Conservation (phyloP, 352 stramenopile species). For the Globisporangium nunn region DNA sequence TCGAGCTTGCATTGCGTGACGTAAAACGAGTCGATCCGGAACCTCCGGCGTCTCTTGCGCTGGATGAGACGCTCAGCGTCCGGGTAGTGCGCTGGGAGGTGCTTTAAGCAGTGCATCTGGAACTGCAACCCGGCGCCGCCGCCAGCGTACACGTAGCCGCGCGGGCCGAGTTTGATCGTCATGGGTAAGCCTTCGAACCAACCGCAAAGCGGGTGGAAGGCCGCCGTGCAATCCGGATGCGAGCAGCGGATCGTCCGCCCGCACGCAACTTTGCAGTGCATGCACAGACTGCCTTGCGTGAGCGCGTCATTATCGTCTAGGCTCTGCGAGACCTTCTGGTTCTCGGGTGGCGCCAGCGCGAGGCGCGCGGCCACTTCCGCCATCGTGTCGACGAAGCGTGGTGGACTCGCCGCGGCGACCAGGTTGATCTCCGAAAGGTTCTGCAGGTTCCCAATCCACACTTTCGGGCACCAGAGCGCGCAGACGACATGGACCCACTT, state of each 20-base stretch:
- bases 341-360: conserved; percentile 7
- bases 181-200: conserved; percentile 83
- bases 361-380: conserved; percentile 44
- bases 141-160: conserved; percentile 60
- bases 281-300: conserved; percentile 42
- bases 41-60: conserved; percentile 39
- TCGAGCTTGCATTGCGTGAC: conserved; percentile 46
- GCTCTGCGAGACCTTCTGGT: conserved; percentile 10
- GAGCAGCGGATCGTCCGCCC: conserved; percentile 67
- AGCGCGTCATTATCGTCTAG: conserved; percentile 7
- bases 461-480: conserved; percentile 83
- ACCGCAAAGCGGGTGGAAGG: conserved; percentile 80
- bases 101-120: conserved; percentile 47
- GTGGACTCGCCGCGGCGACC: conserved; percentile 25
- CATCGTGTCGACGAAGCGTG: conserved; percentile 51
- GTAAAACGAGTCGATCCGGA: conserved; percentile 75
- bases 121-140: conserved; percentile 71
- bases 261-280: conserved; percentile 70
- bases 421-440: conserved; percentile 74
- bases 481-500: conserved; percentile 89
- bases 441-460: conserved; percentile 81
- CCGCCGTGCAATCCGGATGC: conserved; percentile 37
- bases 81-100: conserved; percentile 46
- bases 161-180: conserved; percentile 38
- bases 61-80: conserved; percentile 34